phyloP scores from a whole-genome alignment of 2,329 filamentous ascomycete species.

The Chrysoporthe austroafricana region DNA sequence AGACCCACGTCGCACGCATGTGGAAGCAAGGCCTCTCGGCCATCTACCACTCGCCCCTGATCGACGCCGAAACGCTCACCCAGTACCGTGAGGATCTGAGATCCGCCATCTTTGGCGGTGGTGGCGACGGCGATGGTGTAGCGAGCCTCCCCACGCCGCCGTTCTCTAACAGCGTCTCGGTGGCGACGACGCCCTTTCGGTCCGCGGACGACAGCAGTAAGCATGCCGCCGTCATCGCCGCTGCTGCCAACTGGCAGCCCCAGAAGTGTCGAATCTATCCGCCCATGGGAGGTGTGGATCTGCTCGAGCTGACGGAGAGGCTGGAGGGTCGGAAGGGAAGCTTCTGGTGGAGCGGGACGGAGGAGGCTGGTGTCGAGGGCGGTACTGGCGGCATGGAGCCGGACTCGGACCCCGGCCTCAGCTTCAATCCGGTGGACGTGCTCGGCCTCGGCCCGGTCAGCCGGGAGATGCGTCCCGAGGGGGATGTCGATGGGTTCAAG shows the following conservation, averaged over 20 bases:
- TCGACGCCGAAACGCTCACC: conserved; percentile 6
- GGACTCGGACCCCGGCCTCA: not conserved
- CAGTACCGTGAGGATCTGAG: conserved; percentile 15
- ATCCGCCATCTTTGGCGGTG: conserved; percentile 6
- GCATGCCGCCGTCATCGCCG: not conserved
- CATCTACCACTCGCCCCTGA: conserved; percentile 35
- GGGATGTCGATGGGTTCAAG: not conserved
- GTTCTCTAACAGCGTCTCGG: not conserved
- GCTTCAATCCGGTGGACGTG: not conserved
- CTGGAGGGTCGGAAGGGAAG: conserved; percentile 13
- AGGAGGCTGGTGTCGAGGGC: not conserved
- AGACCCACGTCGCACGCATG: conserved; percentile 37
- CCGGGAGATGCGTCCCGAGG: not conserved
- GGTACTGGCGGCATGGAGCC: not conserved
- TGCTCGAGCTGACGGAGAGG: conserved; percentile 13
- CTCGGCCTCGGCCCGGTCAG: conserved; percentile 1
- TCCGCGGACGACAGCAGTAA: not conserved
- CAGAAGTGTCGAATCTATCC: conserved; percentile 24
- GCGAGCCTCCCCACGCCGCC: conserved; percentile 1
- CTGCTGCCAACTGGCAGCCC: conserved; percentile 6
- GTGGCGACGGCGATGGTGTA: not conserved
- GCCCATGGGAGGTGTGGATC: conserved; percentile 6
- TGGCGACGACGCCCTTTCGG: not conserved
- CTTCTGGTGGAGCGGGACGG: conserved; percentile 21
- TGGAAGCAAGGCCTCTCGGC: conserved; percentile 37